Base-by-base conservation (phyloP, 768 basidiomycete genomes). In the Pseudohyphozyma bogoriensis region DNA sequence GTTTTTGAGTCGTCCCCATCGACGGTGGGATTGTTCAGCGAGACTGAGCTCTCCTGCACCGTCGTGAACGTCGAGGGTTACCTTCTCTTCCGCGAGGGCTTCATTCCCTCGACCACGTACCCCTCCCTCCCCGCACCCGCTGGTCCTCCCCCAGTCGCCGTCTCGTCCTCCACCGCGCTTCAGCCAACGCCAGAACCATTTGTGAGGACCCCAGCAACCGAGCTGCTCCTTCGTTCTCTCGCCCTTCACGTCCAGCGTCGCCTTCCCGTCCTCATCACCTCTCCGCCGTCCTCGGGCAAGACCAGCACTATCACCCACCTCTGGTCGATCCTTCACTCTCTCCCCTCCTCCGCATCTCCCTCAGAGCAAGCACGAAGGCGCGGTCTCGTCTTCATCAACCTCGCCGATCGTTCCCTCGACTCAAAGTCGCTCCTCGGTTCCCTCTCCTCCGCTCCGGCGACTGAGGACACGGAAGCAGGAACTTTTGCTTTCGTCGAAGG, bases 401-500 rank as follows among this genome's bases (percentile, higher is more conserved):
- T 97, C 29, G 89, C 90, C 9, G 95, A 97, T 68, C 93, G 91
- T 1, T 93, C 93, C 4, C 79, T 99, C 47, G 93, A 99, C 70
- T 85, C 92, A 33, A 86, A 93, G 28, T 85, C 90, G 0, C 79
- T 99, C 8, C 80, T 99, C 45, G 93, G 95, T 7, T 91, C 89
- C 3, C 93, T 97, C 60, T 78, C 89, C 4, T 93, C 93, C 2
- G 95, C 93, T 0, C 78, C 85, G 0, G 46, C 65, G 28, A 55
- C 60, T 11, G 29, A 44, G 12, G 56, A 55, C 13, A 35, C 49
- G 10, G 40, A 61, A 22, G 32, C 56, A 13, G 35, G 46, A 1
- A 39, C 29, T 24, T 99, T 99, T 68, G 89, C 93, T 67, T 99
- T 92, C 88, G 88, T 86, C 74, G 91, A 96, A 64, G 95, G 95